Evolutionary conservation across 2,329 filamentous ascomycete species (phyloP).

Genomic region (Neonectria faginata): DNA sequence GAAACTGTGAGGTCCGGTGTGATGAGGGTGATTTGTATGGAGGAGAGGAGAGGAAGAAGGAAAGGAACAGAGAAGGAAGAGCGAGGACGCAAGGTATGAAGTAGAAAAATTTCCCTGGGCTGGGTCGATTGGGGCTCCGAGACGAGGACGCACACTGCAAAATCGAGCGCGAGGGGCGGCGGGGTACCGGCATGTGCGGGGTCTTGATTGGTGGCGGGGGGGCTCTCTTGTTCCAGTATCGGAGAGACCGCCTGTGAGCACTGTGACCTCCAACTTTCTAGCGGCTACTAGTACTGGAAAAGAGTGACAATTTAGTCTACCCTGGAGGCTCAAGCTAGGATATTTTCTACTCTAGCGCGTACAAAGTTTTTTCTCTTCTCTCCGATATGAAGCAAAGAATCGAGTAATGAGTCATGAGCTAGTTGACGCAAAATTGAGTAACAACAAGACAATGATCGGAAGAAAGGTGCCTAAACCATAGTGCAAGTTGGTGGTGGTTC

Average conservation of each 20-base stretch:
- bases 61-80: conserved; percentile 16
- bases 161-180: conserved; percentile 27
- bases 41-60: conserved; percentile 20
- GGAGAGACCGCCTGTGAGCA: neutral
- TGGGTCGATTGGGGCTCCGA: conserved; percentile 7
- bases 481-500: neutral
- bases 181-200: conserved; percentile 41
- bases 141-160: conserved; percentile 12
- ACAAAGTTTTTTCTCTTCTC: neutral
- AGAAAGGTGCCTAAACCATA: neutral
- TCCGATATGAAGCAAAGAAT: neutral
- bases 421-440: neutral
- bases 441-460: neutral
- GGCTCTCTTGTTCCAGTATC: too few relatives aligned
- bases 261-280: neutral
- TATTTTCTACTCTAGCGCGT: neutral
- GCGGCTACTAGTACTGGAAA: neutral
- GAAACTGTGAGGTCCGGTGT: conserved; percentile 12
- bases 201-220: conserved; percentile 38
- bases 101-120: conserved; percentile 36
- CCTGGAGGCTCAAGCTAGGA: conserved; percentile 1
- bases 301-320: neutral
- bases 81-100: conserved; percentile 30
- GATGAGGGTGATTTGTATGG: conserved; percentile 2
- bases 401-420: neutral